phyloP scores from a whole-genome alignment of 257 asterid genomes.

The Solanum piurae region DNA sequence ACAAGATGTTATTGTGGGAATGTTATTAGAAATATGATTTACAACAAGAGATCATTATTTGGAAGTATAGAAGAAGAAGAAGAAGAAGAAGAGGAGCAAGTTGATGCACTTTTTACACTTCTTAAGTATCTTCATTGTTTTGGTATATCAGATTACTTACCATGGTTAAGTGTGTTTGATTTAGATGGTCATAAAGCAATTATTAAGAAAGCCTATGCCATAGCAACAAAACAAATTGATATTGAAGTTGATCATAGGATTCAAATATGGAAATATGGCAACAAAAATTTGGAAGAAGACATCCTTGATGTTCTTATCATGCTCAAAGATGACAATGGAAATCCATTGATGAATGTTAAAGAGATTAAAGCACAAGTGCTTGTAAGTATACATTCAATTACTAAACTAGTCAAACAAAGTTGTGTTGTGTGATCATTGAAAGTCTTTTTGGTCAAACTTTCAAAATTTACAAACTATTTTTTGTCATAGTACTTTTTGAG shows the following conservation, averaged over 20 bases:
- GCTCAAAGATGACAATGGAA: background rate
- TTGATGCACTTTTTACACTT: background rate
- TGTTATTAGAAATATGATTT: background rate
- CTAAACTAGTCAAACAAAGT: background rate
- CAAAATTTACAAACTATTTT: no score
- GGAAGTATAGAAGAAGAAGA: background rate
- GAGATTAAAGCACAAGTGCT: background rate
- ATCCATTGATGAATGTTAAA: background rate
- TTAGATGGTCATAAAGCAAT: background rate
- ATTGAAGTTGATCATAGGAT: background rate
- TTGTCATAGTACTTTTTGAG: background rate
- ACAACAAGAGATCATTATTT: background rate
- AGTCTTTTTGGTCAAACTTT: background rate
- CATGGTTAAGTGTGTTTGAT: background rate
- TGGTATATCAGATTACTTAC: background rate
- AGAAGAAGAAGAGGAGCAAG: background rate
- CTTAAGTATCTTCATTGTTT: background rate
- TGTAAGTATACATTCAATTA: background rate
- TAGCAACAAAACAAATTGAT: background rate
- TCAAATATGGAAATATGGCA: background rate
- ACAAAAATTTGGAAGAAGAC: background rate
- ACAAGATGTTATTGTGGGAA: background rate
- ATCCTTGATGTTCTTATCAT: background rate
- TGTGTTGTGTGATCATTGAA: background rate
- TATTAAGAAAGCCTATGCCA: background rate